These are phyloP conservation scores for Bondarzewia mesenterica DNA, from an alignment of 1,284 basidiomycete genomes.

Conservation along the genomic window DNA sequence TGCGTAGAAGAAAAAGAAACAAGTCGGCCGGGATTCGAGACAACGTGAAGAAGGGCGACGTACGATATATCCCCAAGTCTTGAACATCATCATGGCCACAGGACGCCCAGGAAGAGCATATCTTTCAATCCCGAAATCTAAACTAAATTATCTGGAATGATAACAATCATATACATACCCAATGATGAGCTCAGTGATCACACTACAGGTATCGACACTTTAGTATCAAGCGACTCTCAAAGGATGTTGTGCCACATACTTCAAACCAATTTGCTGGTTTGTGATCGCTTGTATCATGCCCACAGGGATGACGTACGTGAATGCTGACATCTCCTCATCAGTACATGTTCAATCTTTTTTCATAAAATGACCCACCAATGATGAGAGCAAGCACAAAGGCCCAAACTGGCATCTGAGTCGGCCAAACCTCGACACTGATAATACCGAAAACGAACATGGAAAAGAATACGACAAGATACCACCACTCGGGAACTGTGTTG, in stretches of 20 bases:
- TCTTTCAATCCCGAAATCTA: constrained; percentile 23
- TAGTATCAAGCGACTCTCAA: constrained; percentile 54
- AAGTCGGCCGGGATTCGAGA: background rate
- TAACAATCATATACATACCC: background rate
- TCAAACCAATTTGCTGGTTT: constrained; percentile 40
- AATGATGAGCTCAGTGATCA: constrained; percentile 36
- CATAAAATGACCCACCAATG: constrained; percentile 38
- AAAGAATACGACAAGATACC: constrained; percentile 27
- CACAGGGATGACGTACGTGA: constrained; percentile 48
- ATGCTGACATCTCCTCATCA: constrained; percentile 44
- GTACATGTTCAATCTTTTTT: constrained; percentile 42
- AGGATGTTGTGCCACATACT: too few species aligned
- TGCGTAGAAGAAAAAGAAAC: constrained; percentile 3
- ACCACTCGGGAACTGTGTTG: constrained; percentile 25
- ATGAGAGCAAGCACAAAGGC: constrained; percentile 34
- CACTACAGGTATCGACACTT: constrained; percentile 28
- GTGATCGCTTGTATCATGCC: constrained; percentile 49
- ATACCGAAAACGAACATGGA: constrained; percentile 52
- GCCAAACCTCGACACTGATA: constrained; percentile 59
- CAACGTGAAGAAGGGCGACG: constrained; percentile 9
- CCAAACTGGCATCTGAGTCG: constrained; percentile 60
- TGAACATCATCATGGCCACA: constrained; percentile 39
- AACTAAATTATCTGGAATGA: background rate
- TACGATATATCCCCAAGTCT: constrained; percentile 38
- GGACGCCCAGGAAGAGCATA: constrained; percentile 39